Percentiles rank a stretch among this genome's conserved stretches.
phyloP scores from a whole-genome alignment of 1,284 basidiomycete species.

The Mycena sp. region DNA sequence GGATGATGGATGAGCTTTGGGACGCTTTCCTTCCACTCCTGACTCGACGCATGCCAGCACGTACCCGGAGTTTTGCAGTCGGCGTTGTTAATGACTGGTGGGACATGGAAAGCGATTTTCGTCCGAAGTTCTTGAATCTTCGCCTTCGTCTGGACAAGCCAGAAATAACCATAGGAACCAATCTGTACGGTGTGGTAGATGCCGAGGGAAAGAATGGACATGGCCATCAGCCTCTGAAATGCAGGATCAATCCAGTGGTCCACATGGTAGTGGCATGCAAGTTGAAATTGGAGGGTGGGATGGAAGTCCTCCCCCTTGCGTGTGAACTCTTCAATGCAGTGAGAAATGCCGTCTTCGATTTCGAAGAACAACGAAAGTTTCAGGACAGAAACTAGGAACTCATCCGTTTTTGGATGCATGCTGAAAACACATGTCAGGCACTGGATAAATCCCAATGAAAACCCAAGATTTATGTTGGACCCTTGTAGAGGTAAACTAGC shows the following conservation, averaged over 20 bases:
- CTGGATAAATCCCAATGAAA: too few relatives aligned
- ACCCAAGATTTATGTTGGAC: not conserved
- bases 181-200: not conserved
- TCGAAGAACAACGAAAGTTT: not conserved
- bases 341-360: not conserved
- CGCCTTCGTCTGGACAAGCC: not conserved
- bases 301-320: not conserved
- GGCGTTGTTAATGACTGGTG: not conserved
- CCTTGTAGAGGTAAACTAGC: not conserved
- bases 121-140: not conserved
- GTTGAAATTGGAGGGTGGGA: not conserved
- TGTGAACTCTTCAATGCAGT: not conserved
- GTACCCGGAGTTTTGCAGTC: not conserved
- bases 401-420: not conserved
- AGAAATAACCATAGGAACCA: not conserved
- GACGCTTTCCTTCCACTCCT: not conserved
- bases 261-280: not conserved
- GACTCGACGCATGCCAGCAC: not conserved
- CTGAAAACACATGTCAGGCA: not conserved
- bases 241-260: slow-evolving; percentile 1
- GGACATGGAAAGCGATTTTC: not conserved
- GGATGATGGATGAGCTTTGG: not conserved
- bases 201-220: not conserved
- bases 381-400: not conserved
- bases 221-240: too few relatives aligned